These are phyloP conservation scores for Austroboletus novae-zelandiae DNA, from an alignment of 1,284 basidiomycete genomes.

Conservation along the genomic window DNA sequence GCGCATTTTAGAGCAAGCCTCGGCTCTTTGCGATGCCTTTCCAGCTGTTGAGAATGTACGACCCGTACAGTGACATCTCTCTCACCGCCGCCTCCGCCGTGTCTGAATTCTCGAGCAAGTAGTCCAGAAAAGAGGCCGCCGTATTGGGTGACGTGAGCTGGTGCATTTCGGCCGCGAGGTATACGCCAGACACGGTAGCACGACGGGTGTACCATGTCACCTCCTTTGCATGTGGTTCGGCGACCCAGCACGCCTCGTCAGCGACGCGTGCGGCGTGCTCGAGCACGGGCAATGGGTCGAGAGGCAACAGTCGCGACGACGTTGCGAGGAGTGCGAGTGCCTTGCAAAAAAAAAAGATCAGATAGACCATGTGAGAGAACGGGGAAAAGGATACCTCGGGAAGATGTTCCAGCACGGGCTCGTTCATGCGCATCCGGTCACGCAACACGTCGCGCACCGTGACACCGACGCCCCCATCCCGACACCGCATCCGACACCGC, in stretches of 20 bases:
- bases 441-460: conserved; percentile 48
- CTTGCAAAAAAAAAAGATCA: conserved; percentile 34
- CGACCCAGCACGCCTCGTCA: conserved; percentile 62
- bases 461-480: conserved; percentile 17
- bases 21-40: conserved; percentile 63
- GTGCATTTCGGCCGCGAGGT: conserved; percentile 71
- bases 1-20: conserved; percentile 40
- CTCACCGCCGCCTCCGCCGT: conserved; percentile 42
- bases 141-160: conserved; percentile 70
- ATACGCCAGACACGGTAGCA: conserved; percentile 59
- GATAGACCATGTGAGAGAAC: not conserved
- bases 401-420: conserved; percentile 57
- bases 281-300: conserved; percentile 60
- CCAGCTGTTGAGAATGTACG: conserved; percentile 67
- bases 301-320: conserved; percentile 44
- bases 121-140: conserved; percentile 60
- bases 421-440: conserved; percentile 58
- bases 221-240: conserved; percentile 50
- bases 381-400: conserved; percentile 52
- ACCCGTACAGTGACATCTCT: conserved; percentile 52
- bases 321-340: conserved; percentile 63
- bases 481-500: conserved; percentile 45
- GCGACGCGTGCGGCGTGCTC: conserved; percentile 59
- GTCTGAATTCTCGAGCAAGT: conserved; percentile 50
- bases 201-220: conserved; percentile 70